Conservation (phyloP, 75 land plant genomes). For the Sequoiadendron giganteum region DNA sequence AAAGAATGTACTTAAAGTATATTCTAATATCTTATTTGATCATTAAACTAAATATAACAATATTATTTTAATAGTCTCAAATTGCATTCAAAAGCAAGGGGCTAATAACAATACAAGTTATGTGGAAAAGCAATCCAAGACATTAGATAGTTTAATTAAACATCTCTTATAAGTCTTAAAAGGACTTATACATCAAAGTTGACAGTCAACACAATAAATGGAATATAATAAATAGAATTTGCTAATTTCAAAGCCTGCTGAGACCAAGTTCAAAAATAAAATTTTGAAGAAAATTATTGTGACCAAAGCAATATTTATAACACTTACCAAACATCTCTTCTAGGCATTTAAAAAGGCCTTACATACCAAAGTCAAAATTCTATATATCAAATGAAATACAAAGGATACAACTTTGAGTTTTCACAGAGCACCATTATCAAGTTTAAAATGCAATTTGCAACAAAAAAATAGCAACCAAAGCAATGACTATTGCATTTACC, state of each 20-base stretch:
- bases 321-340: constrained; percentile 13
- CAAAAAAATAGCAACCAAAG: not conserved
- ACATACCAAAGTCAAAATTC: not conserved
- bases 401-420: not conserved
- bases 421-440: not conserved
- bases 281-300: not conserved
- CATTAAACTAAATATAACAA: too few relatives aligned
- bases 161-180: not conserved
- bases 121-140: not conserved
- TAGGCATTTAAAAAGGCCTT: not conserved
- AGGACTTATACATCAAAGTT: not conserved
- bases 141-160: not conserved
- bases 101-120: not conserved
- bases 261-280: not conserved
- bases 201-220: not conserved
- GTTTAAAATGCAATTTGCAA: not conserved
- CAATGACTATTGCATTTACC: constrained; percentile 27
- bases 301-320: not conserved
- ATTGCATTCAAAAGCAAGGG: not conserved
- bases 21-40: too few relatives aligned
- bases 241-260: not conserved
- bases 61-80: too few relatives aligned
- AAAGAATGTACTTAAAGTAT: too few relatives aligned
- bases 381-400: not conserved
- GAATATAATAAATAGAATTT: not conserved